Base-by-base conservation (phyloP, 2,329 filamentous ascomycete genomes). In the Exophiala aquamarina region DNA sequence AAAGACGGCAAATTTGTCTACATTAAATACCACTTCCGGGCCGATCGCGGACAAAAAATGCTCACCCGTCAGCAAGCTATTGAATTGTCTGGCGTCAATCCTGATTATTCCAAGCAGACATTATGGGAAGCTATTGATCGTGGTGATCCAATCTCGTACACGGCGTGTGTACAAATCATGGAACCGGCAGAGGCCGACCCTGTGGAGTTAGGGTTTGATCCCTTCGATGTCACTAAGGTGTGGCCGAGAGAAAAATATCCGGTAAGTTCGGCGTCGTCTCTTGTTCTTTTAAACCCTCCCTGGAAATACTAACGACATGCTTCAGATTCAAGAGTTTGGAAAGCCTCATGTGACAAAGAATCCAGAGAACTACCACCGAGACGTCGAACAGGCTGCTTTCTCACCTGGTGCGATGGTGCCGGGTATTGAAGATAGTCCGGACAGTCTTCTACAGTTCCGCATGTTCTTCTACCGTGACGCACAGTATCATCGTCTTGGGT, bases 191-290 rank as follows among this genome's bases (percentile, higher is more conserved):
- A 76, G 34, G 72, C 72, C 0, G 69, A 74, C 48, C 65, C 73
- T 2, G 62, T 68, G n/a, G 69, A 70, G 38, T 66, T 78, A n/a
- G 71, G 72, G 3, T 78, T 77, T 49, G 74, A 78, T 42, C 69
- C 72, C 6, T 77, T 79, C 50, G 75, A 79, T 52, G 66, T 78
- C 3, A 78, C 76, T 28, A 78, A 78, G 58, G 66, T 77, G 43
- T 79, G 75, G 75, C 74, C 73, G 1, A 63, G 70, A 28, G 63
- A 63, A 18, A 61, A 70, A 35, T 78, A 76, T 52, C 75, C 73
- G 62, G 63, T 20, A 61, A 70, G 39, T 78, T 76, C n/a, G n/a
- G n/a, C n/a, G n/a, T n/a, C n/a, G n/a, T n/a, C n/a, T n/a, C n/a
- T n/a, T n/a, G n/a, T n/a, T n/a, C n/a, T n/a, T n/a, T n/a, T n/a